Evolutionary conservation across 2,329 filamentous ascomycete genomes (phyloP).

Genomic region (Penicillium sp.): DNA sequence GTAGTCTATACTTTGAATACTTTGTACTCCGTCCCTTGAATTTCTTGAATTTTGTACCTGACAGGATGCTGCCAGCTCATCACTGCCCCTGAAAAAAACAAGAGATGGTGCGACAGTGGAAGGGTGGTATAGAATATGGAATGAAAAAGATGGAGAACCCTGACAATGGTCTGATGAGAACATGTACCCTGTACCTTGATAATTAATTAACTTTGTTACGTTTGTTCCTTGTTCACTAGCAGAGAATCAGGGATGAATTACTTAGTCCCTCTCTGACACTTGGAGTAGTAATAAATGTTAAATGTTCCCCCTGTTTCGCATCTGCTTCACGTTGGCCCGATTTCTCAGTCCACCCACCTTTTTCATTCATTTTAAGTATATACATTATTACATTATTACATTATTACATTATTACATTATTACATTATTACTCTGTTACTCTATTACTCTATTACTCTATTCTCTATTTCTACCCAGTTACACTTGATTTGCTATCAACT

Average conservation of each 20-base stretch:
- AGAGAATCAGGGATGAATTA: slow-evolving; percentile 1
- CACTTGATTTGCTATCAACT: not conserved
- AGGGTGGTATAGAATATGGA: not conserved
- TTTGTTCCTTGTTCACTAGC: not conserved
- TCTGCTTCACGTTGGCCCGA: slow-evolving; percentile 5
- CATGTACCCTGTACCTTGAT: not conserved
- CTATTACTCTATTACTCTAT: too few species aligned
- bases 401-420: too few species aligned
- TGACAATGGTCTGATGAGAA: not conserved
- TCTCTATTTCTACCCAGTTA: not conserved
- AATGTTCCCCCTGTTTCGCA: slow-evolving; percentile 13
- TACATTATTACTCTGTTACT: too few species aligned
- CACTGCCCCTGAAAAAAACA: not conserved
- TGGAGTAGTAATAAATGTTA: not conserved
- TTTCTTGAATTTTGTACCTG: too few species aligned
- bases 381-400: not conserved
- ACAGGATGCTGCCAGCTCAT: not conserved
- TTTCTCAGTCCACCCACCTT: not conserved
- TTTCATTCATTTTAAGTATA: not conserved
- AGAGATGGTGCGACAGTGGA: not conserved
- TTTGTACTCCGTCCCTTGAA: not conserved
- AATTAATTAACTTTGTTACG: not conserved
- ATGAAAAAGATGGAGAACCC: not conserved
- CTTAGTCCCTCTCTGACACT: not conserved
- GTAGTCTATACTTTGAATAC: not conserved